These are phyloP conservation scores for Brassica incana DNA, from an alignment of 345 rosid genomes.

Conservation along the genomic window DNA sequence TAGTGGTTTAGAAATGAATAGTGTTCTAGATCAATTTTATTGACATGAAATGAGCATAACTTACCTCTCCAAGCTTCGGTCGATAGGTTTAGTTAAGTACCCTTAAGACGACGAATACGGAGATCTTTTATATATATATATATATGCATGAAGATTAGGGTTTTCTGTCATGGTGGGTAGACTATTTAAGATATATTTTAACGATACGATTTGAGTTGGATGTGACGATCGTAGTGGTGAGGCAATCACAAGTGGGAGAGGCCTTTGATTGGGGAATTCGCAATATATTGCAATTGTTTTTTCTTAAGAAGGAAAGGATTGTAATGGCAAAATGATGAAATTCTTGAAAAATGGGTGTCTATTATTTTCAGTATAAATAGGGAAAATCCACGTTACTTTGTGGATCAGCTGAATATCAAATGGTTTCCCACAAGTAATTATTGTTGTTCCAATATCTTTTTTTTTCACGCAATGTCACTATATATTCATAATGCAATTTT, in stretches of 20 bases:
- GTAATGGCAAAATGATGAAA: conserved; percentile 27
- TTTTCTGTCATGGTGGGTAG: conserved; percentile 25
- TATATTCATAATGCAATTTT: too few species aligned
- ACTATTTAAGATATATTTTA: conserved; percentile 28
- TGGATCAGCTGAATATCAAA: conserved; percentile 10
- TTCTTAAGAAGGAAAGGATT: conserved; percentile 21
- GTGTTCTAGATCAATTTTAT: neutral
- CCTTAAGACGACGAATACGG: neutral
- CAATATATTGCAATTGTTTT: conserved; percentile 1
- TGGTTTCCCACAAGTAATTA: neutral
- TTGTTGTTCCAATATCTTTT: neutral
- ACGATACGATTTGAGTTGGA: conserved; percentile 17
- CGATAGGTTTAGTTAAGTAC: conserved; percentile 12
- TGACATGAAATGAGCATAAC: neutral
- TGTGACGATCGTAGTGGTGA: conserved; percentile 9
- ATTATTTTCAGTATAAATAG: conserved; percentile 30
- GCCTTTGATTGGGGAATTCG: conserved; percentile 9
- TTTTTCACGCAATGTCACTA: neutral
- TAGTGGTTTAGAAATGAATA: neutral
- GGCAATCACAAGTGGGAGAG: conserved; percentile 16
- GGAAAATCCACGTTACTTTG: conserved; percentile 30
- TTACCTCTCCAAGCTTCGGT: conserved; percentile 16
- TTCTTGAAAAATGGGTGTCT: conserved; percentile 19
- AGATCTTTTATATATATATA: conserved; percentile 17
- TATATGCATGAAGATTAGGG: conserved; percentile 13